Conservation (phyloP, 2,329 filamentous ascomycete species). For the Ophiosphaerella narmari region DNA sequence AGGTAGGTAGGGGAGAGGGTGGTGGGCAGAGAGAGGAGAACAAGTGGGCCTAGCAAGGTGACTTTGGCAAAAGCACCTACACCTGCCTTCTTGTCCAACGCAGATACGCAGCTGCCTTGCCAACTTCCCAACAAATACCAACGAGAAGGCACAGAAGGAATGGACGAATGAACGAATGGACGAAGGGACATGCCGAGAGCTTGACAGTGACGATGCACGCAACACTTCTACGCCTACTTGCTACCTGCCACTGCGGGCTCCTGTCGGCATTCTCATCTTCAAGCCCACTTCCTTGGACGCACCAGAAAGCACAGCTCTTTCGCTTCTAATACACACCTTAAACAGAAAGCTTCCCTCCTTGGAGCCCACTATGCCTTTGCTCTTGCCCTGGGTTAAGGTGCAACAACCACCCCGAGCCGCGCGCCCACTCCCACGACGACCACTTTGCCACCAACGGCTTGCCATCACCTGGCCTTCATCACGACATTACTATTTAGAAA, state of each 20-base stretch:
- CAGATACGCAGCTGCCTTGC: conserved; percentile 1
- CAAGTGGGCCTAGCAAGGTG: background rate
- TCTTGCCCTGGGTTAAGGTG: background rate
- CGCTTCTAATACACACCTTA: too few relatives aligned
- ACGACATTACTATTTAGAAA: conserved; percentile 22
- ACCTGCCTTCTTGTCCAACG: conserved; percentile 5
- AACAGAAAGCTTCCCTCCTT: too few relatives aligned
- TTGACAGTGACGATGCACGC: too few relatives aligned
- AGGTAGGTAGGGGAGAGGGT: conserved; percentile 14
- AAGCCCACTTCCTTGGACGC: background rate
- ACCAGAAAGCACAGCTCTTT: too few relatives aligned
- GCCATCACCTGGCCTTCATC: conserved; percentile 21
- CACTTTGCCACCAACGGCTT: background rate
- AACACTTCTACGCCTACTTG: conserved; percentile 15
- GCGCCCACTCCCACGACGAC: background rate
- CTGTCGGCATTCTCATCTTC: background rate
- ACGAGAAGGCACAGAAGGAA: conserved; percentile 2
- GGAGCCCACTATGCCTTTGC: too few relatives aligned
- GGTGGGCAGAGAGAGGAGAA: conserved; percentile 5
- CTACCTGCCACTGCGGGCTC: conserved; percentile 1
- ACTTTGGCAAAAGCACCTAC: conserved; percentile 5
- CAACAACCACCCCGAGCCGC: background rate
- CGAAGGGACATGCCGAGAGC: conserved; percentile 5
- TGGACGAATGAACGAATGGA: conserved; percentile 1
- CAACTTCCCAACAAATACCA: background rate